Evolutionary conservation across 1,284 basidiomycete genomes (phyloP).

Genomic region (Malassezia vespertilionis): DNA sequence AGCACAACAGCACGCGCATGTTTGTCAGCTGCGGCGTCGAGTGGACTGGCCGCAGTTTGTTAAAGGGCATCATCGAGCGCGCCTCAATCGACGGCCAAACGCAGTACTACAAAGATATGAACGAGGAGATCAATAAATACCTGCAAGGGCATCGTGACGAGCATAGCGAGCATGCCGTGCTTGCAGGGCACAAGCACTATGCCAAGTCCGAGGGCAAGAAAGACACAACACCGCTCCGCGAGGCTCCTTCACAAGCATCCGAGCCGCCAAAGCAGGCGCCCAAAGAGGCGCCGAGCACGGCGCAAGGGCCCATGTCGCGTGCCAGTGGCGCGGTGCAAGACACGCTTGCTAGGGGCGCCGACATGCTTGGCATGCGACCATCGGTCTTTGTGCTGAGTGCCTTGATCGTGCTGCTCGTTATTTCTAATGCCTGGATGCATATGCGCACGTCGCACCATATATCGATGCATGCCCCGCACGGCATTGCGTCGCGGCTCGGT

Average conservation of each 20-base stretch:
- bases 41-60: constrained; percentile 91
- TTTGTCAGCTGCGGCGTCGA: constrained; percentile 83
- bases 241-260: too few species aligned
- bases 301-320: background rate
- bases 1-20: constrained; percentile 63
- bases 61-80: constrained; percentile 88
- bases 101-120: constrained; percentile 71
- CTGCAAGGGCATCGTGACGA: too few species aligned
- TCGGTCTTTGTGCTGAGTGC: constrained; percentile 3
- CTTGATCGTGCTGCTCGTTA: constrained; percentile 8
- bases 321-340: constrained; percentile 21
- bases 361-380: constrained; percentile 1
- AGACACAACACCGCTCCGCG: too few species aligned
- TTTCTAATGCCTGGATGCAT: constrained; percentile 9
- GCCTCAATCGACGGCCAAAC: constrained; percentile 91
- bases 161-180: too few species aligned
- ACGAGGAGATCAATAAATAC: constrained; percentile 56
- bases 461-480: constrained; percentile 9
- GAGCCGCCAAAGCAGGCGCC: background rate
- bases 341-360: background rate
- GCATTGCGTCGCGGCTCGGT: background rate
- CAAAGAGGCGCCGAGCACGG: background rate
- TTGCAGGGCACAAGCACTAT: too few species aligned
- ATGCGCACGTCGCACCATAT: constrained; percentile 2
- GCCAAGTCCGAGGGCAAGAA: too few species aligned